Base-by-base conservation (phyloP, 345 rosid species). In the Salix viminalis region DNA sequence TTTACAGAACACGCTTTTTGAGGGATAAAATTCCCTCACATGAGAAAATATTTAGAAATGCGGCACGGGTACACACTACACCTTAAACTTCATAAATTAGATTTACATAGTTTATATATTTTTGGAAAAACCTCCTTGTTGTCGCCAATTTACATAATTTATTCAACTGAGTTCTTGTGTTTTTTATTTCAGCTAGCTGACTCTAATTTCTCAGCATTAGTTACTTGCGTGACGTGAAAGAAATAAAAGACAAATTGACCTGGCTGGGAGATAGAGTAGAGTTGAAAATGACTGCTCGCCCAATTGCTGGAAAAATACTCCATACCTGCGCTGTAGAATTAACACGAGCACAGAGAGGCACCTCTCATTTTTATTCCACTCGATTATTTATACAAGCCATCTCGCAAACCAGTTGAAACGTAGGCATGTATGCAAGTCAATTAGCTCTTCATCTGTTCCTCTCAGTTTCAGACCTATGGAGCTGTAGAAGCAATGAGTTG, bases 401-500 rank as follows among this genome's bases (percentile, higher is more conserved):
- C 13, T 6, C 70, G 39, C 19, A 18, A 7, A 37, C 21, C 30
- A 6, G 68, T 30, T 67, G 23, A 67, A 19, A 19, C 56, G 19
- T 5, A 6, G 72, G 71, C 58, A 19, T 36, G 67, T 54, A 30
- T 30, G 69, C 13, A 54, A 68, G 36, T 64, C n/a, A 19, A 11
- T 7, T 5, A 46, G 32, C 41, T 71, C 73, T 66, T 69, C 78
- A 74, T 37, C 67, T 76, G 73, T 58, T 84, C 71, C 74, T 80
- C 24, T 79, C 81, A 5, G 87, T 80, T 21, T 83, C 80, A 5
- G 87, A 77, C 67, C 80, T 79, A 48, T 89, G 91, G 67, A 93
- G 89, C 81, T 83, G 93, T 39, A 93, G 88, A 70, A 90, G 96
- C 78, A 95, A 84, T 34, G 97, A 95, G 86, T 90, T 91, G 81